Evolutionary conservation across 768 basidiomycete genomes (phyloP).

Genomic region (Phallus indusiatus): DNA sequence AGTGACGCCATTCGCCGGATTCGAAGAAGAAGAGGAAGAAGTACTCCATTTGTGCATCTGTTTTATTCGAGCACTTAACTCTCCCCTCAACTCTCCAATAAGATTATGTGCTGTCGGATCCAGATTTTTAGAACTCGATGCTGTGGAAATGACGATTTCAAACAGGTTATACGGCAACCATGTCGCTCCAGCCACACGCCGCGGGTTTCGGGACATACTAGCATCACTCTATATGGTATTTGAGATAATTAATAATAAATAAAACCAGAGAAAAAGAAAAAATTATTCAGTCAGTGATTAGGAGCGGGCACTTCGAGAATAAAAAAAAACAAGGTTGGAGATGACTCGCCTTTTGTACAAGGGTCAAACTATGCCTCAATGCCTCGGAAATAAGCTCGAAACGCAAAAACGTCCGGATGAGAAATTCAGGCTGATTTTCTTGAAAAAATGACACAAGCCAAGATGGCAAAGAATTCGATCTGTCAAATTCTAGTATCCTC

Average conservation of each 20-base stretch:
- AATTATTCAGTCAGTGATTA: too few species aligned
- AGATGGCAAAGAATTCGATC: conserved; percentile 52
- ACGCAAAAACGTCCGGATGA: conserved; percentile 69
- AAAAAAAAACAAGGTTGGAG: neutral
- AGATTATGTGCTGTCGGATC: conserved; percentile 31
- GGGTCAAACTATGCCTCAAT: conserved; percentile 56
- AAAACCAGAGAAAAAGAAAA: neutral
- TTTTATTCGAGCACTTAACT: conserved; percentile 55
- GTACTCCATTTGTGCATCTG: conserved; percentile 57
- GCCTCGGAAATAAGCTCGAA: conserved; percentile 76
- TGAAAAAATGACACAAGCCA: conserved; percentile 74
- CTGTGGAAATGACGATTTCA: conserved; percentile 69
- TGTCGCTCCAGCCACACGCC: conserved; percentile 48
- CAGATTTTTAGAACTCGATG: conserved; percentile 41
- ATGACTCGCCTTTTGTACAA: conserved; percentile 60
- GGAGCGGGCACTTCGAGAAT: neutral
- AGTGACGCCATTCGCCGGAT: too few species aligned
- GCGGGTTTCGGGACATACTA: conserved; percentile 41
- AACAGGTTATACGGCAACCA: conserved; percentile 82
- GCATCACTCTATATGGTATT: conserved; percentile 31
- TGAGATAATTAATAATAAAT: conserved; percentile 10
- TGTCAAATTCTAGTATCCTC: conserved; percentile 59
- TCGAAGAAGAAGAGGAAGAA: neutral
- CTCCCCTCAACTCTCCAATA: conserved; percentile 44
- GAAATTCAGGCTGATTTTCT: conserved; percentile 73